Evolutionary conservation across 106 monocot genomes (phyloP), one percentile per base, ranked within the genome.

Genomic region (Dendrobium chrysotoxum): DNA sequence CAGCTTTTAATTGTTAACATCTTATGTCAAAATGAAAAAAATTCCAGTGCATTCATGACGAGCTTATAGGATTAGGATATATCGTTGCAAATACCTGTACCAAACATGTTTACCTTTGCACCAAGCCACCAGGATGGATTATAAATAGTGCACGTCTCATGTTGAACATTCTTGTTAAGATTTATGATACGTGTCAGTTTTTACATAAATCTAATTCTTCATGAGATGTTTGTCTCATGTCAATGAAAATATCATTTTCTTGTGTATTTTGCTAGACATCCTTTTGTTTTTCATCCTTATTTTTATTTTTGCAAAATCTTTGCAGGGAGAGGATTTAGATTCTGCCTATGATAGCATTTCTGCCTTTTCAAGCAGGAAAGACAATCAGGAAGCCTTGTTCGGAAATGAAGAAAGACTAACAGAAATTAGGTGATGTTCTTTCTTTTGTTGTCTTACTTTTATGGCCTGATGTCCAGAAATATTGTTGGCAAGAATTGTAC

Each of bases 331-430:
- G 50, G 95, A 93, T 78, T 90, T 99, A 77, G 87, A 95, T 89
- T 90, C 95, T 79, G 99, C 99, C 55, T 99, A 85, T 80, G 93
- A 95, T 79, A 99, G 99, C 85, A 99, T 99, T 78, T 99, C 95
- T 41, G 99, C 99, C 55, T 99, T 99, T 79, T 87, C 98, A 78
- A 89, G 65, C 77, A 91, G 84, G 81, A 86, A 84, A 85, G 92
- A 98, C 70, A 93, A 92, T 45, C 92, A 95, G 39, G 98, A 99
- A 79, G 89, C 90, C 39, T 85, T 95, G 41, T 95, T 99, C 86
- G 95, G 93, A 82, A 78, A 88, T 70, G 93, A 99, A 90, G 99
- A 99, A 79, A 90, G 89, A 78, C 78, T 99, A 81, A 85, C 83
- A 74, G 99, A 93, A 85, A 99, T 99, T 42, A 83, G 94, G 98